phyloP scores from a whole-genome alignment of 1,139 yeast genomes.

The Wickerhamomyces sp. region DNA sequence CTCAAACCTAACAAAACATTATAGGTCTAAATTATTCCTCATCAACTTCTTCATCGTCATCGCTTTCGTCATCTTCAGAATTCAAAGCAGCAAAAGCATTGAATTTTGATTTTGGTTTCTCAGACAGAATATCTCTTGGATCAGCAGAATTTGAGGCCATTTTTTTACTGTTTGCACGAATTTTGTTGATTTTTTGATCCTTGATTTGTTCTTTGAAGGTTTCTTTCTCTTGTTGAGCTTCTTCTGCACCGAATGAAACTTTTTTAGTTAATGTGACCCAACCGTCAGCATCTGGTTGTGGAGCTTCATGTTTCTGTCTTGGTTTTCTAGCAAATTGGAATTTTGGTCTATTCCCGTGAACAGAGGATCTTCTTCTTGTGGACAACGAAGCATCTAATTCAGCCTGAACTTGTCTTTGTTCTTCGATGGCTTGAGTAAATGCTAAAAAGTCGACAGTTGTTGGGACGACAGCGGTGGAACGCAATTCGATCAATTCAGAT shows the following conservation, averaged over 20 bases:
- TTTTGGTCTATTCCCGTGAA: slow-evolving; percentile 45
- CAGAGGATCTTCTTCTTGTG: slow-evolving; percentile 55
- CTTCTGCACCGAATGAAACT: slow-evolving; percentile 43
- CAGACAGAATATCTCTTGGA: slow-evolving; percentile 64
- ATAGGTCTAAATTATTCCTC: slow-evolving; percentile 8
- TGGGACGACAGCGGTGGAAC: slow-evolving; percentile 53
- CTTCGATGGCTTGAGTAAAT: slow-evolving; percentile 61
- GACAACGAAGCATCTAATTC: slow-evolving; percentile 28
- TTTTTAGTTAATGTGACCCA: slow-evolving; percentile 67
- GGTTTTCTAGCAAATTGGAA: slow-evolving; percentile 52
- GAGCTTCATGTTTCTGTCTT: slow-evolving; percentile 30
- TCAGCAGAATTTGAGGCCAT: slow-evolving; percentile 72
- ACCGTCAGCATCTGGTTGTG: slow-evolving; percentile 64
- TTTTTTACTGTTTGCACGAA: slow-evolving; percentile 68
- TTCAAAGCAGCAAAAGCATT: slow-evolving; percentile 79
- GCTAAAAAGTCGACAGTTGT: slow-evolving; percentile 59
- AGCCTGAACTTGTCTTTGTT: slow-evolving; percentile 44
- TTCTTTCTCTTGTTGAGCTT: slow-evolving; percentile 39
- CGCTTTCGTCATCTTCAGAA: slow-evolving; percentile 52
- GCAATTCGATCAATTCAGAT: slow-evolving; percentile 58
- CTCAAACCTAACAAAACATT: not conserved
- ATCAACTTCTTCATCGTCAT: slow-evolving; percentile 22
- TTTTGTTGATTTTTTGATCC: slow-evolving; percentile 45
- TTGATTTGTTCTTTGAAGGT: slow-evolving; percentile 43
- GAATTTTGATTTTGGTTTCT: slow-evolving; percentile 58